Conservation (phyloP, 2,329 filamentous ascomycete species). For the Colletotrichum sp. region DNA sequence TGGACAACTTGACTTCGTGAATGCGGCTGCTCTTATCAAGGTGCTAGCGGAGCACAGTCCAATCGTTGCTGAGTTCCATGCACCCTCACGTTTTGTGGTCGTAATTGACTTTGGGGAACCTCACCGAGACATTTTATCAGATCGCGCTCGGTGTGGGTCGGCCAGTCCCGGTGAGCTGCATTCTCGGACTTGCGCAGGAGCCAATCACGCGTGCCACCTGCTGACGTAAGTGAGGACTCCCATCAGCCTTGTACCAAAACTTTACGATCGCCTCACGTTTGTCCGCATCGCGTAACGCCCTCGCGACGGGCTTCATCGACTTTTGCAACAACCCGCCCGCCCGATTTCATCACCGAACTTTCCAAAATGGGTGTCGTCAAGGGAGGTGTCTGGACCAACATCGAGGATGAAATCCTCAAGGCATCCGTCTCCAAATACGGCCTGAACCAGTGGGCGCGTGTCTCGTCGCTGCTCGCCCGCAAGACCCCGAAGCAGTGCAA, state of each 20-base stretch:
- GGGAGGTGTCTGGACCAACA: conserved; percentile 77
- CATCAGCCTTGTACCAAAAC: conserved; percentile 16
- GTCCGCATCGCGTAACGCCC: neutral
- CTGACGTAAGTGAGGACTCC: conserved; percentile 4
- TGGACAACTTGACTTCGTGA: neutral
- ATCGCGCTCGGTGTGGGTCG: neutral
- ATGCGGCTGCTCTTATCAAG: neutral
- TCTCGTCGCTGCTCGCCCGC: conserved; percentile 93
- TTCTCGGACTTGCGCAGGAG: neutral
- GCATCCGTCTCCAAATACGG: conserved; percentile 94
- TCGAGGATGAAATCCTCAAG: conserved; percentile 96
- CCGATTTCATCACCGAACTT: neutral
- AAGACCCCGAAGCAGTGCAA: conserved; percentile 99
- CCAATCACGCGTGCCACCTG: neutral
- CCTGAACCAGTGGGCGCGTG: conserved; percentile 97
- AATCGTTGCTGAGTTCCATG: neutral
- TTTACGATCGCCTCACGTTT: conserved; percentile 3
- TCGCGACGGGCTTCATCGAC: conserved; percentile 7
- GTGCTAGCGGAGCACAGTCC: neutral
- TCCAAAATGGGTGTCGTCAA: conserved; percentile 73
- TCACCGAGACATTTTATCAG: neutral
- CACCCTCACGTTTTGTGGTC: neutral
- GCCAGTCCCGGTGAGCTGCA: neutral
- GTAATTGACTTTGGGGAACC: neutral
- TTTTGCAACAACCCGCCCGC: neutral